phyloP scores from a whole-genome alignment of 129 eudicot species.

The Ambrosia trifida region DNA sequence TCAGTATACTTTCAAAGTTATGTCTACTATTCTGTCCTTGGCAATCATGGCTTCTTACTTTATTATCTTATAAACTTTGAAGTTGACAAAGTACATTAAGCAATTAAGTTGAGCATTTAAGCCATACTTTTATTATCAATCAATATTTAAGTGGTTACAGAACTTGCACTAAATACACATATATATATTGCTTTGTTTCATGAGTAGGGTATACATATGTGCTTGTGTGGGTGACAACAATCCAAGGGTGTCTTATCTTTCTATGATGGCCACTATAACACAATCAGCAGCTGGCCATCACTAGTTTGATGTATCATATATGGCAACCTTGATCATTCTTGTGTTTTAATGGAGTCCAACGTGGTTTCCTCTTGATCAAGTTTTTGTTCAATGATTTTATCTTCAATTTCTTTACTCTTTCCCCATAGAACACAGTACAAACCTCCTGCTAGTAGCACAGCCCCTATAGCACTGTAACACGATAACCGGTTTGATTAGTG shows the following conservation, averaged over 20 bases:
- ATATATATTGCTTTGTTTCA: not conserved
- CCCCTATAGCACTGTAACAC: conserved; percentile 59
- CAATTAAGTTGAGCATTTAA: not conserved
- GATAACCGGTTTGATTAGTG: not conserved
- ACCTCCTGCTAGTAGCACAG: conserved; percentile 56
- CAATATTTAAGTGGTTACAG: conserved; percentile 2
- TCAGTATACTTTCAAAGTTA: not conserved
- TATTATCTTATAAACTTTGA: too few relatives aligned
- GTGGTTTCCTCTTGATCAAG: conserved; percentile 35
- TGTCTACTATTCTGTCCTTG: not conserved
- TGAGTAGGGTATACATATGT: not conserved
- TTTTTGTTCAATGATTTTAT: conserved; percentile 30
- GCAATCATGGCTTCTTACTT: not conserved
- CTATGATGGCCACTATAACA: not conserved
- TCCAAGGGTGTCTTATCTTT: not conserved
- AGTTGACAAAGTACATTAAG: not conserved
- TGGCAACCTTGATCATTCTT: conserved; percentile 9
- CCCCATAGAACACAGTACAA: conserved; percentile 68
- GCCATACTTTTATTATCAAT: not conserved
- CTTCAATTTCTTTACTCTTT: conserved; percentile 46
- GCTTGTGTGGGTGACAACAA: not conserved
- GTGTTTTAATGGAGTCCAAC: conserved; percentile 43
- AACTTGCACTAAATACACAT: conserved; percentile 1
- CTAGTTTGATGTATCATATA: not conserved
- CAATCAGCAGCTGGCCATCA: not conserved